Conservation (phyloP, 1,284 basidiomycete species). For the Sanghuangporus weigelae region DNA sequence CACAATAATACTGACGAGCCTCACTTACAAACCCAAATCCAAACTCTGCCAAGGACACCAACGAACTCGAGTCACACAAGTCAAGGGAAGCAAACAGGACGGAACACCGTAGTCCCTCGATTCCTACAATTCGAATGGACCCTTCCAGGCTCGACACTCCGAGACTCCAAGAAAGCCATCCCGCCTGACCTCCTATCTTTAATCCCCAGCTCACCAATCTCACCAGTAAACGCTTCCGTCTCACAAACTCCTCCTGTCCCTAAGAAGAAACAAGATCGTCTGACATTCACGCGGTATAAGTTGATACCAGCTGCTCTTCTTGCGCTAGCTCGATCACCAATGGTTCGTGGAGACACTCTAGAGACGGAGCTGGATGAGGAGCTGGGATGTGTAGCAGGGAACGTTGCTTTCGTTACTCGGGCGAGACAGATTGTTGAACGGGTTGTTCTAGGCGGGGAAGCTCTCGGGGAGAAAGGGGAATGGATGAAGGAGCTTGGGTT, state of each 20-base stretch:
- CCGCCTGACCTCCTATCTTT: neutral
- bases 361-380: neutral
- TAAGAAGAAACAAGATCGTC: neutral
- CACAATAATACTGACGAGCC: neutral
- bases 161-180: neutral
- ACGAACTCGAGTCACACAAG: neutral
- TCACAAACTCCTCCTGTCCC: neutral
- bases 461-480: neutral
- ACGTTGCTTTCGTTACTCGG: slow-evolving; percentile 2
- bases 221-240: neutral
- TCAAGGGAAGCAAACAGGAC: neutral
- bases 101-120: neutral
- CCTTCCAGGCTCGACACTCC: neutral
- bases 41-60: neutral
- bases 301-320: slow-evolving; percentile 5
- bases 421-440: slow-evolving; percentile 4
- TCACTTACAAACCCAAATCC: neutral
- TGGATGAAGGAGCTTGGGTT: neutral
- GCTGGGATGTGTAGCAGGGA: slow-evolving; percentile 4
- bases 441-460: neutral
- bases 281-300: neutral
- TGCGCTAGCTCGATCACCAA: slow-evolving; percentile 13
- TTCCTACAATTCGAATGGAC: slow-evolving; percentile 6
- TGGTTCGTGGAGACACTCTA: neutral
- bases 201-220: neutral